Evolutionary conservation across 306 rosid species (phyloP).

Genomic region (Sophora flavescens): DNA sequence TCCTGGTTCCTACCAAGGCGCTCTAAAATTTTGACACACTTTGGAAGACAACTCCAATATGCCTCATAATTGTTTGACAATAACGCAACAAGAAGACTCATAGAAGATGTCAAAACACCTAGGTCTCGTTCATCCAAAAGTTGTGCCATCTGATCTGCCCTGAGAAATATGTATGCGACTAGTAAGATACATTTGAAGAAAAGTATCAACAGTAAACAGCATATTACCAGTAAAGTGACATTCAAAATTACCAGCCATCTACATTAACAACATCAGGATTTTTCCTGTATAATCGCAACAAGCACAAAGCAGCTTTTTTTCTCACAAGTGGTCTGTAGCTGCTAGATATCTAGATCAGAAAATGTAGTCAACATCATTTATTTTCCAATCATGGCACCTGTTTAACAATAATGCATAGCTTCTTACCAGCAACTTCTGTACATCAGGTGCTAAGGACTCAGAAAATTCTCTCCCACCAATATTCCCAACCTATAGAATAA

Average conservation of each 20-base stretch:
- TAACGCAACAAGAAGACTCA: conserved; percentile 86
- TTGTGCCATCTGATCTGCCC: conserved; percentile 83
- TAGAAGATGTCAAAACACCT: conserved; percentile 84
- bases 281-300: conserved; percentile 79
- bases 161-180: conserved; percentile 36
- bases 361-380: conserved; percentile 36
- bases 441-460: conserved; percentile 86
- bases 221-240: conserved; percentile 28
- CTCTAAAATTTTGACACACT: conserved; percentile 76
- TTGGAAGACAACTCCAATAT: conserved; percentile 83
- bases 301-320: conserved; percentile 80
- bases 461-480: conserved; percentile 89
- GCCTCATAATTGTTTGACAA: conserved; percentile 72
- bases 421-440: conserved; percentile 82
- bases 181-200: conserved; percentile 21
- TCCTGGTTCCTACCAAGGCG: conserved; percentile 84
- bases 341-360: conserved; percentile 68
- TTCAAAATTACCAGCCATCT: conserved; percentile 72
- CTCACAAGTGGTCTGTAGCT: conserved; percentile 91
- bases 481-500: conserved; percentile 73
- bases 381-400: conserved; percentile 18
- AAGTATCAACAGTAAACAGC: conserved; percentile 11
- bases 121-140: conserved; percentile 88
- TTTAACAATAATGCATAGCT: conserved; percentile 8
- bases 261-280: conserved; percentile 87